Evolutionary conservation across 352 stramenopile genomes (phyloP).

Genomic region (Labyrinthula sp.): DNA sequence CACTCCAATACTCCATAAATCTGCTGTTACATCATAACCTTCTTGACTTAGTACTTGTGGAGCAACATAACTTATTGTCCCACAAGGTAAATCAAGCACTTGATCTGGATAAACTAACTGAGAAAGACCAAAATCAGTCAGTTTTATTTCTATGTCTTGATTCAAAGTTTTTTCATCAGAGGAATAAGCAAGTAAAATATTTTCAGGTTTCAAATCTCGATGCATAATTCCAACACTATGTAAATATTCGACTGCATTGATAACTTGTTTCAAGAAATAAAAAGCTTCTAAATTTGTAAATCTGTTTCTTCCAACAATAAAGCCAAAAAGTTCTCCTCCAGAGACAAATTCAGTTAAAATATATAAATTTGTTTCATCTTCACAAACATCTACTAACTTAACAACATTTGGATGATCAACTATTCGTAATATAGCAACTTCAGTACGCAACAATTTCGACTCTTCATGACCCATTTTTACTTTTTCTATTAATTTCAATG

Average conservation of each 20-base stretch:
- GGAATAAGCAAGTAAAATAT: constrained; percentile 47
- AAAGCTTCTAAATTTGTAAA: constrained; percentile 65
- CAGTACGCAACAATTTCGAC: constrained; percentile 61
- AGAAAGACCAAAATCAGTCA: constrained; percentile 71
- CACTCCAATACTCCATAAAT: constrained; percentile 71
- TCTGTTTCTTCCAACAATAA: constrained; percentile 60
- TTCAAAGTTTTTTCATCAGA: constrained; percentile 39
- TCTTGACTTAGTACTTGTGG: constrained; percentile 62
- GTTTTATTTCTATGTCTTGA: too few relatives aligned
- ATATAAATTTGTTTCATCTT: constrained; percentile 72
- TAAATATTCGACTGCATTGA: constrained; percentile 65
- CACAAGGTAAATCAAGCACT: constrained; percentile 72
- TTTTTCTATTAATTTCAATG: constrained; percentile 79
- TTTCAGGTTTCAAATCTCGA: constrained; percentile 61
- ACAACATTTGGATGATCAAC: constrained; percentile 43
- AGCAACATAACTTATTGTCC: constrained; percentile 73
- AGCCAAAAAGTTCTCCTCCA: constrained; percentile 87
- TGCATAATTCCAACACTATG: constrained; percentile 69
- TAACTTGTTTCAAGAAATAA: constrained; percentile 54
- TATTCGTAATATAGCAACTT: constrained; percentile 76
- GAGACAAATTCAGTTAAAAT: constrained; percentile 87
- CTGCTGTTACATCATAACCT: constrained; percentile 60
- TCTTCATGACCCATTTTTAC: constrained; percentile 55
- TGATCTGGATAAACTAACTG: constrained; percentile 69
- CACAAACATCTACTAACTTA: constrained; percentile 57